Base-by-base conservation (phyloP, 495 filamentous ascomycete genomes). In the Penicillium canescens region DNA sequence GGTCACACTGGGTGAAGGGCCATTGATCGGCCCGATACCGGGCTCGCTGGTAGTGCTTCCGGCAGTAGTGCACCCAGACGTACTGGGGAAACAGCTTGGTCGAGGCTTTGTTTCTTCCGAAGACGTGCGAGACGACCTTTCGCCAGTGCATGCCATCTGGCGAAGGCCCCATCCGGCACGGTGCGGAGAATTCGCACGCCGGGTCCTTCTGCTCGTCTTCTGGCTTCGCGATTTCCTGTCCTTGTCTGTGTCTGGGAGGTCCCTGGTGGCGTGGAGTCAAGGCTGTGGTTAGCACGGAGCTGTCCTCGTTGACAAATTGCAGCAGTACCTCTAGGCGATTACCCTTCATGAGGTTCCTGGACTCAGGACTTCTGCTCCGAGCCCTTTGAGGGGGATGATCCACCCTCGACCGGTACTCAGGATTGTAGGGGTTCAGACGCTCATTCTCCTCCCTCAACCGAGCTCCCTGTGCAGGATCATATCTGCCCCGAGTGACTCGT, bases 41-140 rank as follows among this genome's bases (percentile, higher is more conserved):
- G 33, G 69, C 76, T 1, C 89, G 85, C 68, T 96, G 91, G 68
- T 96, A 96, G 60, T 93, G 88, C 61, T 92, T 94, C 1, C 91
- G 81, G 62, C 92, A 96, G 60, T 80, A 85, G 42, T 84, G 78
- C 0, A 87, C 78, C 88, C 87, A 93, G 13, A 88, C 74, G 1
- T 78, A 50, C 0, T 75, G 56, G 0, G 89, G 88, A 38, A 96
- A 86, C 4, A 72, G 68, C 13, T 84, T 80, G 0, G 91, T 95
- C 37, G 80, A 82, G 1, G 73, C 70, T 69, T 96, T 96, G 76
- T 96, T 96, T 11, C 91, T 81, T n/a, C 91, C 91, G 61, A 96
- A 94, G 53, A 92, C 78, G 56, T 96, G 89, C 0, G 88, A 91
- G 28, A 95, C 84, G 7, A 87, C 79, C 64, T 96, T 96, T 33